Percentiles rank a stretch among this genome's conserved stretches.
Evolutionary conservation across 1,139 yeast species (phyloP).

Genomic region (Taiozyma onychis): DNA sequence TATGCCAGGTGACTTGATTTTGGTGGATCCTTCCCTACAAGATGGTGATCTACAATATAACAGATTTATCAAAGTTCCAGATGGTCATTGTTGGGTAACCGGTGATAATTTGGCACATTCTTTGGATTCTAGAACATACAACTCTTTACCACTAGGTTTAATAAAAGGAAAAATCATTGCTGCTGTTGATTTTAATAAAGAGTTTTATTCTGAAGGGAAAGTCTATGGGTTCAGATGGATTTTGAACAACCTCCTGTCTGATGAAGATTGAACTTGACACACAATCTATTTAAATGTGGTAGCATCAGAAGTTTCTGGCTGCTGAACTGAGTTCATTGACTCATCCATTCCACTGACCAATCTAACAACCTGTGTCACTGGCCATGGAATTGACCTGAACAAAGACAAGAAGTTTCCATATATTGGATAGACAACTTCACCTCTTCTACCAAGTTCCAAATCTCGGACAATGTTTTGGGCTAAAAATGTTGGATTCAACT

Average conservation of each 20-base stretch:
- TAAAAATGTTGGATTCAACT: slow-evolving; percentile 59
- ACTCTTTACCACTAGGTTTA: slow-evolving; percentile 81
- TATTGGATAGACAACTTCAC: slow-evolving; percentile 67
- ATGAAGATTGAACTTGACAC: slow-evolving; percentile 14
- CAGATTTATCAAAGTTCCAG: slow-evolving; percentile 63
- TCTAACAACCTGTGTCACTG: slow-evolving; percentile 50
- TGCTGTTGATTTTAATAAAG: slow-evolving; percentile 36
- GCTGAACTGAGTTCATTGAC: slow-evolving; percentile 32
- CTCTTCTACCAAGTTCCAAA: slow-evolving; percentile 54
- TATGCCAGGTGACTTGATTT: slow-evolving; percentile 86
- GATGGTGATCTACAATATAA: slow-evolving; percentile 30
- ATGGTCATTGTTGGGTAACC: slow-evolving; percentile 95
- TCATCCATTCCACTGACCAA: slow-evolving; percentile 57
- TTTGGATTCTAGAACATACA: slow-evolving; percentile 86
- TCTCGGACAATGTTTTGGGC: slow-evolving; percentile 56
- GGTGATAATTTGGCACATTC: slow-evolving; percentile 90
- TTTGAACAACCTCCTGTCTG: slow-evolving; percentile 33
- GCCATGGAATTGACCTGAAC: slow-evolving; percentile 71
- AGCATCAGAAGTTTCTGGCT: not conserved
- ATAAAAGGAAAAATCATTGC: slow-evolving; percentile 87
- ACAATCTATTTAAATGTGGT: not conserved
- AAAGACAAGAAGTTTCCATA: slow-evolving; percentile 72
- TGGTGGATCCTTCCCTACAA: slow-evolving; percentile 70
- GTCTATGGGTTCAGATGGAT: slow-evolving; percentile 53
- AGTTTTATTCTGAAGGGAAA: slow-evolving; percentile 31